A percentile compares a stretch with the other conserved stretches of the same genome.
phyloP scores from a whole-genome alignment of 2,329 filamentous ascomycete species.

The Colletotrichum higginsianum region DNA sequence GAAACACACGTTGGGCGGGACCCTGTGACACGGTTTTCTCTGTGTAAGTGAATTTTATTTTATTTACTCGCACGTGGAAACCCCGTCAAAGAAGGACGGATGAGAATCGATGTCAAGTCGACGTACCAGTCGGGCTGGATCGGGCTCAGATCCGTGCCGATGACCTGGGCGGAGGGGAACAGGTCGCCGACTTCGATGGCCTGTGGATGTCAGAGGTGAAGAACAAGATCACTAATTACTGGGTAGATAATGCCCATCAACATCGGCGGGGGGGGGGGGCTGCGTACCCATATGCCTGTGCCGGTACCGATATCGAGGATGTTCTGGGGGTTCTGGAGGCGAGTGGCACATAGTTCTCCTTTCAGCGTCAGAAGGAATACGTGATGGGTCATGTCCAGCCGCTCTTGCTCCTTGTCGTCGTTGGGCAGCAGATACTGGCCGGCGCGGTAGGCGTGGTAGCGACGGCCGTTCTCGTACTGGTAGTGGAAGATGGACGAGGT shows the following conservation, averaged over 20 bases:
- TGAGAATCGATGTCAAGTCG: no score
- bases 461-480: conserved; percentile 59
- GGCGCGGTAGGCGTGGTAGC: conserved; percentile 63
- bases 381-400: conserved; percentile 57
- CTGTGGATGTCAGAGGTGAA: not conserved
- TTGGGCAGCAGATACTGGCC: conserved; percentile 61
- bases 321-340: conserved; percentile 55
- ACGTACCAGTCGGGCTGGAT: conserved; percentile 46
- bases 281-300: conserved; percentile 67
- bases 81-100: no score
- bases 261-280: no score
- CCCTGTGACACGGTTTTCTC: conserved; percentile 28
- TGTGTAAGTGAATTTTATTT: not conserved
- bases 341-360: conserved; percentile 54
- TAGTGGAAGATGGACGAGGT: conserved; percentile 54
- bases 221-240: conserved; percentile 21
- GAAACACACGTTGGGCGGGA: conserved; percentile 47
- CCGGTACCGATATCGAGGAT: conserved; percentile 62
- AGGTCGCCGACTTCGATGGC: conserved; percentile 76
- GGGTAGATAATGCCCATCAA: conserved; percentile 23
- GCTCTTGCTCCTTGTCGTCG: conserved; percentile 58
- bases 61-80: no score
- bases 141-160: conserved; percentile 47
- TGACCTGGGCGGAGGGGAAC: conserved; percentile 66
- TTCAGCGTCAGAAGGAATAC: conserved; percentile 53